Conservation (phyloP, 768 basidiomycete species). For the Mycena metata region DNA sequence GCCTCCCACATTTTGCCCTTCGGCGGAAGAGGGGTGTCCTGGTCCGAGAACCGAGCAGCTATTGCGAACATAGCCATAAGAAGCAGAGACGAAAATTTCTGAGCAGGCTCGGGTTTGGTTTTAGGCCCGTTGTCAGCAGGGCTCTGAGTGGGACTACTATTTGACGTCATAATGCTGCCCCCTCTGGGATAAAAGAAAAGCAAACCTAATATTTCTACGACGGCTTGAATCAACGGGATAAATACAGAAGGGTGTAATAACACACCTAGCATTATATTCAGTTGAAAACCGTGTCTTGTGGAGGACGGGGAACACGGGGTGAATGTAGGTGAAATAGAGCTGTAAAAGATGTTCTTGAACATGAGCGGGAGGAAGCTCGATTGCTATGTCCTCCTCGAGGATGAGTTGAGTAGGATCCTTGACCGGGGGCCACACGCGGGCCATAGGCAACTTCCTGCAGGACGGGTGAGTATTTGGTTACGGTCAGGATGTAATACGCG, state of each 20-base stretch:
- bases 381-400: conserved; percentile 58
- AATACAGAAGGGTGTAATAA: conserved; percentile 4
- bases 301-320: conserved; percentile 87
- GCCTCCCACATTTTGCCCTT: conserved; percentile 79
- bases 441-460: conserved; percentile 78
- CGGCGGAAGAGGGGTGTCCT: conserved; percentile 59
- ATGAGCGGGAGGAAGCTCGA: conserved; percentile 70
- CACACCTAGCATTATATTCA: conserved; percentile 70
- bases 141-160: conserved; percentile 45
- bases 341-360: conserved; percentile 78
- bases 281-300: conserved; percentile 77
- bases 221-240: neutral
- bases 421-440: conserved; percentile 78
- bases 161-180: neutral
- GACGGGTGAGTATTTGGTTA: conserved; percentile 31
- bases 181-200: neutral
- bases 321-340: conserved; percentile 86
- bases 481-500: conserved; percentile 27
- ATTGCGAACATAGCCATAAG: conserved; percentile 87
- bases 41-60: conserved; percentile 77
- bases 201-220: conserved; percentile 31
- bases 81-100: conserved; percentile 75
- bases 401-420: conserved; percentile 55
- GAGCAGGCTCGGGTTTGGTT: conserved; percentile 67
- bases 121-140: conserved; percentile 46